These are phyloP conservation scores for Volvox carteri DNA, from an alignment of 163 green algal genomes.

Conservation along the genomic window DNA sequence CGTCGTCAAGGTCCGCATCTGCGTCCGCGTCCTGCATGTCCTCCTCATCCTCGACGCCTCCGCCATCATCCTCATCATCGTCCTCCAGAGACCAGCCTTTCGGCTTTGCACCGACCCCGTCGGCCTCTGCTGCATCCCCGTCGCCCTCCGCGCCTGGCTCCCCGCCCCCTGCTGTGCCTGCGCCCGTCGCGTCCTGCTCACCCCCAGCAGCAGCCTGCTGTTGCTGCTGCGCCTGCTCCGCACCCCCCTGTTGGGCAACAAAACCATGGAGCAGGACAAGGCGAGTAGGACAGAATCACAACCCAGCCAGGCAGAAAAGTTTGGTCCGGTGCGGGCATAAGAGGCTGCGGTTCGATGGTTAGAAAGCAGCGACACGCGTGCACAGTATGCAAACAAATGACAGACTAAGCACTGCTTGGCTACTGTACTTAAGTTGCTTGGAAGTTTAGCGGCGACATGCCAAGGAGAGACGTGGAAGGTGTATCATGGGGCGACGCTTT, in stretches of 20 bases:
- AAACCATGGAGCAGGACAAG: no score
- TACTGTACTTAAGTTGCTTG: no score
- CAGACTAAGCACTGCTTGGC: no score
- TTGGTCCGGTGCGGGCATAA: no score
- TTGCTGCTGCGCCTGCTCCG: neutral
- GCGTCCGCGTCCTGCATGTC: slow-evolving; percentile 42
- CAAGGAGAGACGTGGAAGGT: no score
- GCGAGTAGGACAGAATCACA: no score
- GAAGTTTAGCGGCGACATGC: no score
- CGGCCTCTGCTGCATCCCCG: neutral
- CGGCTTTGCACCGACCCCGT: neutral
- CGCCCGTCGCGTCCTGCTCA: neutral
- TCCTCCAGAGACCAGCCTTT: slow-evolving; percentile 77
- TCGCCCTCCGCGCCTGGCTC: slow-evolving; percentile 10
- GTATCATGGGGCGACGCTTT: no score
- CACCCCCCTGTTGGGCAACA: neutral
- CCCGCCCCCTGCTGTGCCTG: slow-evolving; percentile 3
- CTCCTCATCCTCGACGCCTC: slow-evolving; percentile 36
- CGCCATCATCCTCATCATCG: slow-evolving; percentile 68
- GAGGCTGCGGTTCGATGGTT: no score
- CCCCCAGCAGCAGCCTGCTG: slow-evolving; percentile 45
- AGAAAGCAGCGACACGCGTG: no score
- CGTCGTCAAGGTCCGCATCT: neutral
- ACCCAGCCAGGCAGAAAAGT: no score
- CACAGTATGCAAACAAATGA: no score